phyloP scores from a whole-genome alignment of 805 yeast species.

The Lipomyces oligophaga region DNA sequence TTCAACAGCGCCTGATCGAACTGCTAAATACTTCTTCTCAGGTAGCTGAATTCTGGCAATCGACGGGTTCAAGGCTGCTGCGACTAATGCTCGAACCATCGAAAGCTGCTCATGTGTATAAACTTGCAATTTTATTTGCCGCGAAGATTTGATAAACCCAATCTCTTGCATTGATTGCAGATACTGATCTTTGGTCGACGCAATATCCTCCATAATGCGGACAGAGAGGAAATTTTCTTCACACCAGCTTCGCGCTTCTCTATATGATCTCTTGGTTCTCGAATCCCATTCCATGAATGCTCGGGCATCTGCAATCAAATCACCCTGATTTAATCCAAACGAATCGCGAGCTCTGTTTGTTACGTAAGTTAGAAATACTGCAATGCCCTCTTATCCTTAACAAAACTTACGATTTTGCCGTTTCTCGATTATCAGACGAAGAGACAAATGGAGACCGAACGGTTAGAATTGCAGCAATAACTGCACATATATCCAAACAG shows the following conservation, averaged over 20 bases:
- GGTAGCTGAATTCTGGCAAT: conserved; percentile 79
- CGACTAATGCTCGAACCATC: conserved; percentile 61
- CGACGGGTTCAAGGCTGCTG: conserved; percentile 82
- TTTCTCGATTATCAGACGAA: conserved; percentile 60
- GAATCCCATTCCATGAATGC: conserved; percentile 54
- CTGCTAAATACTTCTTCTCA: conserved; percentile 66
- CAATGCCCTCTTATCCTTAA: background rate
- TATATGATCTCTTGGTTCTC: conserved; percentile 16
- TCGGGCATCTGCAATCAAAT: conserved; percentile 61
- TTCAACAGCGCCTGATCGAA: conserved; percentile 75
- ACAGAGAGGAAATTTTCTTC: conserved; percentile 58
- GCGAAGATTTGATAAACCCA: conserved; percentile 64
- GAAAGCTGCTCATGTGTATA: conserved; percentile 31
- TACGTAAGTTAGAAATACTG: conserved; percentile 1
- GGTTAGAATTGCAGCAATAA: conserved; percentile 73
- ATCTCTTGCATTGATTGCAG: conserved; percentile 67
- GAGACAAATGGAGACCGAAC: conserved; percentile 70
- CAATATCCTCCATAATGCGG: conserved; percentile 64
- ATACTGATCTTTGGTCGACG: conserved; percentile 67
- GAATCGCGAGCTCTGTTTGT: conserved; percentile 24
- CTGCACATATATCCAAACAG: conserved; percentile 69
- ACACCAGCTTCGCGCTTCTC: conserved; percentile 43
- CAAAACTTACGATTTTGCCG: conserved; percentile 44
- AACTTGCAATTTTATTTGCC: conserved; percentile 42
- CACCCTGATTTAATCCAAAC: conserved; percentile 57